A percentile compares a stretch with the other conserved stretches of the same genome.
phyloP scores from a whole-genome alignment of 306 rosid genomes.

The Lagenaria siceraria region DNA sequence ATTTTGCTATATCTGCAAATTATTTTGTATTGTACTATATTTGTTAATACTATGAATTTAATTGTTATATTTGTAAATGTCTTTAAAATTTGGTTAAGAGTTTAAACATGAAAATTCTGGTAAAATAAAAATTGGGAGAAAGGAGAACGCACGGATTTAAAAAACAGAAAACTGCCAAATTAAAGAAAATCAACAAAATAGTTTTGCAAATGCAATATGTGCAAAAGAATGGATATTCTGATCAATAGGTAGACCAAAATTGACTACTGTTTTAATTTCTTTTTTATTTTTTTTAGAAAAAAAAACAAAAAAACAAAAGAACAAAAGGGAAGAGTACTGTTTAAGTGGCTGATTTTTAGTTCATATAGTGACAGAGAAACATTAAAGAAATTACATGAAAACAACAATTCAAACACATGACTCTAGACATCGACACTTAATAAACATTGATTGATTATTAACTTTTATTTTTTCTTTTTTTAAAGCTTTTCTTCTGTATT shows the following conservation, averaged over 20 bases:
- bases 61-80: too few relatives aligned
- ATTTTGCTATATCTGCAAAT: too few relatives aligned
- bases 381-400: conserved; percentile 10
- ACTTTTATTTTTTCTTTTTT: neutral
- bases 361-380: neutral
- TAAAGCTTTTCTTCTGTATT: neutral
- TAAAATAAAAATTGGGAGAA: too few relatives aligned
- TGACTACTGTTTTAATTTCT: neutral
- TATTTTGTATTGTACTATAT: too few relatives aligned
- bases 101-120: too few relatives aligned
- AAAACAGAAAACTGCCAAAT: too few relatives aligned
- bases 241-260: neutral
- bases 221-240: neutral
- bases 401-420: conserved; percentile 9
- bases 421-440: conserved; percentile 1
- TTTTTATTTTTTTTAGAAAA: neutral
- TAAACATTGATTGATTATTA: neutral
- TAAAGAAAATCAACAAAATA: too few relatives aligned
- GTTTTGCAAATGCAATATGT: neutral
- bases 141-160: too few relatives aligned
- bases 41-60: too few relatives aligned
- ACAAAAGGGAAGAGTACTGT: neutral
- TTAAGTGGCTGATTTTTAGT: neutral
- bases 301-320: neutral
- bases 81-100: too few relatives aligned